Evolutionary conservation across 495 filamentous ascomycete species (phyloP), one percentile per base, ranked within the genome.

Genomic region (Talaromyces trachyspermus): DNA sequence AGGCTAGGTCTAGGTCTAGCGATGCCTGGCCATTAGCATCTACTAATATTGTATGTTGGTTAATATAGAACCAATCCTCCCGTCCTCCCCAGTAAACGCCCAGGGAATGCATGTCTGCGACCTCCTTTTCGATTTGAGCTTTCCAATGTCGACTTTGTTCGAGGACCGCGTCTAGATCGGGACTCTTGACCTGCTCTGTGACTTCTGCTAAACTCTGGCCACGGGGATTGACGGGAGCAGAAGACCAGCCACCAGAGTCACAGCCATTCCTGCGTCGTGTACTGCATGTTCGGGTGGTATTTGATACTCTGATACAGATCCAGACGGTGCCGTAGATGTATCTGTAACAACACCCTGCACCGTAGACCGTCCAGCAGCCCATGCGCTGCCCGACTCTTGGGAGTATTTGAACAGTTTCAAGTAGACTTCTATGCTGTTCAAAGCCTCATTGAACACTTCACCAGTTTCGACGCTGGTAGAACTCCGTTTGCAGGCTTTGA

Each of bases 381-480:
- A 42, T 12, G 42, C 8, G 19, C 22, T 25, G 30, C 11, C 10
- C 11, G 22, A 15, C 25, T 32, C 25, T 22, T 30, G 42, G 17
- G 19, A 20, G 18, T 32, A 32, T 19, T 44, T 44, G 26, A 30
- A 32, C 2, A 44, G 20, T 2, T 23, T 10, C 19, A 44, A 14
- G n/a, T 44, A 23, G n/a, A 23, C 26, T 32, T 44, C 42, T 19
- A 44, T 44, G 19, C 42, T 44, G 14, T 44, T 18, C 42, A 44
- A 20, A 9, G 25, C 12, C 5, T 2, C 5, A 18, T 44, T 44
- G 17, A 2, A 15, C 15, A 33, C 14, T 32, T 44, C 27, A 9
- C 42, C 42, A 44, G 25, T 44, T 14, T 18, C 26, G 17, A 27
- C 26, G 7, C 12, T 8, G 12, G 24, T 44, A 30, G 5, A 14